Evolutionary conservation across 192 early-diverging fungal genomes (phyloP).

Genomic region (Piromyces sp.): DNA sequence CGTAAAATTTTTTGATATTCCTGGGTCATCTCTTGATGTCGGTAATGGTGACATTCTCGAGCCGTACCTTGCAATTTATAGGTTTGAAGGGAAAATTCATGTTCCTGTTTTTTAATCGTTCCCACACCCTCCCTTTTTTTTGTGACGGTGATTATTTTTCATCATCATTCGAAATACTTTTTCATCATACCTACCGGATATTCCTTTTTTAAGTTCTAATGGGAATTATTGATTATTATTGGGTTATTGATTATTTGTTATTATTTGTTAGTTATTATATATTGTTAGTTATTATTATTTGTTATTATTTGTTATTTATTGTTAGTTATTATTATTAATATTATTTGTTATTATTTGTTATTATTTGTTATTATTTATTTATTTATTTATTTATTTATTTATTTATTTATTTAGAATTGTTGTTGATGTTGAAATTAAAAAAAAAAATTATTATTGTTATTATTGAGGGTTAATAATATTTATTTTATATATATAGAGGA

Average conservation of each 20-base stretch:
- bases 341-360: no score
- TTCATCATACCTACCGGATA: not conserved
- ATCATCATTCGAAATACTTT: not conserved
- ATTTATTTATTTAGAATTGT: no score
- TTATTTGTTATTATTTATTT: no score
- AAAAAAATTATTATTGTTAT: no score
- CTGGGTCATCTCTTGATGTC: not conserved
- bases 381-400: no score
- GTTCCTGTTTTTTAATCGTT: not conserved
- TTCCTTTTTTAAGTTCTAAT: no score
- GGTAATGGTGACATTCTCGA: not conserved
- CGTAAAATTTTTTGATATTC: not conserved
- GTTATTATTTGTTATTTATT: no score
- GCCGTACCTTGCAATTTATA: not conserved
- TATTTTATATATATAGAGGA: no score
- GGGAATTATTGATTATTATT: not conserved
- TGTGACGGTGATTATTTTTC: not conserved
- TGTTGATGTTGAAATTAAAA: no score
- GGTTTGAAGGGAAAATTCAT: not conserved
- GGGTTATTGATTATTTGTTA: not conserved
- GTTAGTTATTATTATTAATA: no score
- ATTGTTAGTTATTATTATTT: no score
- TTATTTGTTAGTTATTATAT: not conserved
- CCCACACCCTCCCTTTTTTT: not conserved
- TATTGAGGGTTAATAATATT: no score